Evolutionary conservation across 495 filamentous ascomycete species (phyloP).

Genomic region (Bombardia bombarda): DNA sequence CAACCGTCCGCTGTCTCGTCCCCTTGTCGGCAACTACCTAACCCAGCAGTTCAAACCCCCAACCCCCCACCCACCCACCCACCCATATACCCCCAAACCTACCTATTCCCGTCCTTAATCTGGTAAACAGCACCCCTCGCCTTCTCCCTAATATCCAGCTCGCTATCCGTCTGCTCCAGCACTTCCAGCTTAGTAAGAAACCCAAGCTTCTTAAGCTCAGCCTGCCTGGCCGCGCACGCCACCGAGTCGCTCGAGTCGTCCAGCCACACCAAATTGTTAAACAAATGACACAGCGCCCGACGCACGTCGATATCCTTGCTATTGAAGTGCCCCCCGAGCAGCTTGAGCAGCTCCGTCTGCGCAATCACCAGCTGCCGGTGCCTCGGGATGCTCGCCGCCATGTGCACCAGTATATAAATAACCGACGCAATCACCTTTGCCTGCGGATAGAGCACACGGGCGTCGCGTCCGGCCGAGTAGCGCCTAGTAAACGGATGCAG

Average conservation of each 20-base stretch:
- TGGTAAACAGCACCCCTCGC: conserved; percentile 72
- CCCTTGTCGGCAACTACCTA: too few species aligned
- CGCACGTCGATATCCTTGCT: conserved; percentile 65
- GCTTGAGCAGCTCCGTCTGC: conserved; percentile 47
- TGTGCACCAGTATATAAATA: conserved; percentile 71
- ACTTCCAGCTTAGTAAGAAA: conserved; percentile 56
- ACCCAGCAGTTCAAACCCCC: too few species aligned
- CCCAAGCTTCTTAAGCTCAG: conserved; percentile 61
- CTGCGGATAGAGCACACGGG: conserved; percentile 44
- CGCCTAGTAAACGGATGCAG: conserved; percentile 36
- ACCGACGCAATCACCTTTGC: conserved; percentile 67
- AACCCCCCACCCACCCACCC: neutral
- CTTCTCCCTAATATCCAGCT: conserved; percentile 74
- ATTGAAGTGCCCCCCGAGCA: conserved; percentile 66
- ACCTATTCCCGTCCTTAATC: conserved; percentile 31
- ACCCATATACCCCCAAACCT: neutral
- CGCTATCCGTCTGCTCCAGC: conserved; percentile 58
- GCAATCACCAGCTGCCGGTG: conserved; percentile 61
- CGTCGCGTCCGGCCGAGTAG: conserved; percentile 1
- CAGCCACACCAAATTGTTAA: conserved; percentile 73
- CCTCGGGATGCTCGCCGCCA: conserved; percentile 67
- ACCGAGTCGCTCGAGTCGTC: conserved; percentile 61
- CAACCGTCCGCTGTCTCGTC: too few species aligned
- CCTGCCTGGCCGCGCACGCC: conserved; percentile 54
- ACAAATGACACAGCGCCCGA: conserved; percentile 65